A percentile compares a stretch with the other conserved stretches of the same genome.
Evolutionary conservation across 2,329 filamentous ascomycete species (phyloP).

Genomic region (Nothophaeocryptopus gaeumannii): DNA sequence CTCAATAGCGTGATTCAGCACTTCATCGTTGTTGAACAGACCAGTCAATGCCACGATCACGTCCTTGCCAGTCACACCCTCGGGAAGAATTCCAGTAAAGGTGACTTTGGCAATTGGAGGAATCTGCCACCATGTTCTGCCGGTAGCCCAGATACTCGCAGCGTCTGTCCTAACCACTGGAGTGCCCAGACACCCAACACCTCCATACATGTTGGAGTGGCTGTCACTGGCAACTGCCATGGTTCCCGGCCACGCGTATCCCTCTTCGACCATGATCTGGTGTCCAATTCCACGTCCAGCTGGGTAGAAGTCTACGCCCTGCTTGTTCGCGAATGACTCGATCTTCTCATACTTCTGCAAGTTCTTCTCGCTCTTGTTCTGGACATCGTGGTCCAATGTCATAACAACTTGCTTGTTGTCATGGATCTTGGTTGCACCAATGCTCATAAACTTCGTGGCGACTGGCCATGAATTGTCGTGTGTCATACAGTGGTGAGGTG

Average conservation of each 20-base stretch:
- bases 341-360: conserved; percentile 80
- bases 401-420: conserved; percentile 73
- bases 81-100: conserved; percentile 70
- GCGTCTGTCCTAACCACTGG: conserved; percentile 85
- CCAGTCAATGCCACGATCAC: conserved; percentile 87
- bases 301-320: conserved; percentile 74
- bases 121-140: conserved; percentile 82
- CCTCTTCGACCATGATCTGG: conserved; percentile 87
- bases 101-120: conserved; percentile 80
- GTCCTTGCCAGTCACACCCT: conserved; percentile 87
- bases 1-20: conserved; percentile 87
- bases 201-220: conserved; percentile 82
- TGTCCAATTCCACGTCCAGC: conserved; percentile 82
- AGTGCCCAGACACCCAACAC: conserved; percentile 72
- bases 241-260: conserved; percentile 80
- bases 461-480: conserved; percentile 83
- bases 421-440: conserved; percentile 72
- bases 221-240: conserved; percentile 74
- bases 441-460: conserved; percentile 75
- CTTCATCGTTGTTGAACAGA: conserved; percentile 81
- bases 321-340: conserved; percentile 73
- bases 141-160: conserved; percentile 79
- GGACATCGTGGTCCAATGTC: conserved; percentile 84
- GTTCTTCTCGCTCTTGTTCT: conserved; percentile 76
- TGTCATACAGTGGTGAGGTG: conserved; percentile 74